Conservation (phyloP, 208 protist species). For the Crithidia fasciculata region DNA sequence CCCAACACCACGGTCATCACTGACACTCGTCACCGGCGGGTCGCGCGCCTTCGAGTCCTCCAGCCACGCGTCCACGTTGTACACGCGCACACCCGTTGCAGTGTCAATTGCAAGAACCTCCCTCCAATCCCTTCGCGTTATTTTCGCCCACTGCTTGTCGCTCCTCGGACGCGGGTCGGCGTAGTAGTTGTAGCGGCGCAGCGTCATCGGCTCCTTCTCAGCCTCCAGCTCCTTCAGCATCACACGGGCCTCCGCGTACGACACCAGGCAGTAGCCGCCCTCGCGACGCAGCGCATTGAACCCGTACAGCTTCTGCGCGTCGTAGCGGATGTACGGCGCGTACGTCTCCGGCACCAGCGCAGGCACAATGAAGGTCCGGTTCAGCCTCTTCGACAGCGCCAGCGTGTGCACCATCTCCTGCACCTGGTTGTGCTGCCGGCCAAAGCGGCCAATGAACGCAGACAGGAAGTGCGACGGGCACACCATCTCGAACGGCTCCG, state of each 20-base stretch:
- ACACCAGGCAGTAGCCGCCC: conserved; percentile 13
- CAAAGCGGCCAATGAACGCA: conserved; percentile 19
- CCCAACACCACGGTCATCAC: not conserved
- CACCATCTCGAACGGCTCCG: conserved; percentile 2
- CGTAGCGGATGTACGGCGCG: conserved; percentile 1
- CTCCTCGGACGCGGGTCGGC: not conserved
- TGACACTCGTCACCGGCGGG: not conserved
- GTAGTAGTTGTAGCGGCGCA: conserved; percentile 18
- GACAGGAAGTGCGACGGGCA: conserved; percentile 19
- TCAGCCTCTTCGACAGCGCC: conserved; percentile 2
- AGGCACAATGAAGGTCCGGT: conserved; percentile 18
- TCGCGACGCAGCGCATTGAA: conserved; percentile 28
- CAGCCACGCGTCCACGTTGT: conserved; percentile 19
- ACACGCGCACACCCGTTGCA: not conserved
- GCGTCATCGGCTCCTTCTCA: not conserved
- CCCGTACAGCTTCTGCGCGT: conserved; percentile 16
- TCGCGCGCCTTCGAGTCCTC: not conserved
- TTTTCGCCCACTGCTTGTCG: not conserved
- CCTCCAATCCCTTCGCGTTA: not conserved
- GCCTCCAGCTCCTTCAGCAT: conserved; percentile 10
- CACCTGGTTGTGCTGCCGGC: conserved; percentile 25
- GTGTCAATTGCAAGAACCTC: not conserved
- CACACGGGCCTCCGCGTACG: conserved; percentile 19
- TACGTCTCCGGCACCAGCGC: conserved; percentile 2
- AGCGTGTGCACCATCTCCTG: conserved; percentile 20